Conservation (phyloP, 106 monocot species). For the Ottelia alismoides region DNA sequence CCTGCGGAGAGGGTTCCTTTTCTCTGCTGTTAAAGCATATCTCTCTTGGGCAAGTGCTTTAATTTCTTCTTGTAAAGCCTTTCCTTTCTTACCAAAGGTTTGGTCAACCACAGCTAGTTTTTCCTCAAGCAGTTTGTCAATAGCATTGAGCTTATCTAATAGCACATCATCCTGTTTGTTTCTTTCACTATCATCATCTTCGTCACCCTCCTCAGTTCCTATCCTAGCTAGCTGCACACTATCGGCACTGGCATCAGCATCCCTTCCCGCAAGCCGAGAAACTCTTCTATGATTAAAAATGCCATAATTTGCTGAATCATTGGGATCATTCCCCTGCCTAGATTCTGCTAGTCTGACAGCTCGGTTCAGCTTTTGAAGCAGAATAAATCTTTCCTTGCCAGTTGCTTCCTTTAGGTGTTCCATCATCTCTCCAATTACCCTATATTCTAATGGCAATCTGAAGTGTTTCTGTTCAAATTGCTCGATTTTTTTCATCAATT, state of each 20-base stretch:
- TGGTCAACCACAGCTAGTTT: constrained; percentile 71
- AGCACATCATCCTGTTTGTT: constrained; percentile 72
- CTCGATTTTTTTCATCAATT: constrained; percentile 82
- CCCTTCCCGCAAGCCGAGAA: constrained; percentile 49
- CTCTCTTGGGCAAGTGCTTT: constrained; percentile 81
- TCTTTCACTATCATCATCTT: constrained; percentile 52
- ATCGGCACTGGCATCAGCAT: constrained; percentile 34
- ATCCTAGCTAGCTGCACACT: too few relatives aligned
- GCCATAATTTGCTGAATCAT: constrained; percentile 90
- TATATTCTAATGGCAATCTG: constrained; percentile 86
- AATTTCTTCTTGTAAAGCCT: constrained; percentile 80
- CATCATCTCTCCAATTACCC: constrained; percentile 97
- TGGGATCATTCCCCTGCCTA: constrained; percentile 89
- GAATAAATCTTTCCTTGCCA: constrained; percentile 87
- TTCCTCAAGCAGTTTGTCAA: constrained; percentile 85
- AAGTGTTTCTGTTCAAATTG: constrained; percentile 74
- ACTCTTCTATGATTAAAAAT: constrained; percentile 54
- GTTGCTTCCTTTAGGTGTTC: constrained; percentile 75
- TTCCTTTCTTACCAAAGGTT: constrained; percentile 96
- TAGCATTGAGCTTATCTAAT: constrained; percentile 56
- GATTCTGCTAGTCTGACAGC: constrained; percentile 75
- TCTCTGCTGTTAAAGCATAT: constrained; percentile 71
- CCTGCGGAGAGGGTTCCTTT: constrained; percentile 76
- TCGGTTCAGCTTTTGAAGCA: constrained; percentile 88
- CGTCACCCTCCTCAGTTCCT: constrained; percentile 39